A percentile compares a stretch with the other conserved stretches of the same genome.
phyloP scores from a whole-genome alignment of 2,329 filamentous ascomycete genomes.

The Ascochyta lentis region DNA sequence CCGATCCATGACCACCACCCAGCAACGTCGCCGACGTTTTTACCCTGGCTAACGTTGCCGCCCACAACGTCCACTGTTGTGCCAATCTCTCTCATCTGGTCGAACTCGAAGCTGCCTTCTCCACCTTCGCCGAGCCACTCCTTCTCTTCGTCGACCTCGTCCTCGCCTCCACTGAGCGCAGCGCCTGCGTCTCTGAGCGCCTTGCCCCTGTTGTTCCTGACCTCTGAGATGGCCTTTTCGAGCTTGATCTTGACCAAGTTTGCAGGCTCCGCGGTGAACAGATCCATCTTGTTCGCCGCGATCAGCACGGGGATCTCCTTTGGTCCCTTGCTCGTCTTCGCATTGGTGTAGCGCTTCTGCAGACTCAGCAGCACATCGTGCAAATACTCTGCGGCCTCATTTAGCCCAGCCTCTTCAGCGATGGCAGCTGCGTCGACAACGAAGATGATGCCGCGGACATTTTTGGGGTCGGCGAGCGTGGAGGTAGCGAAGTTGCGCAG shows the following conservation, averaged over 20 bases:
- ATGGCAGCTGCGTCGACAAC: conserved; percentile 78
- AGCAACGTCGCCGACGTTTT: conserved; percentile 72
- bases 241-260: conserved; percentile 75
- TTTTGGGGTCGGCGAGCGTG: conserved; percentile 54
- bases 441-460: conserved; percentile 78
- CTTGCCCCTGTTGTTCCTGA: conserved; percentile 76
- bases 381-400: conserved; percentile 80
- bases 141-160: conserved; percentile 68
- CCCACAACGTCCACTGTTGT: conserved; percentile 78
- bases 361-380: conserved; percentile 86
- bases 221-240: conserved; percentile 80
- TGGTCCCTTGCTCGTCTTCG: conserved; percentile 64
- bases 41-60: conserved; percentile 68
- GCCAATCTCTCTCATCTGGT: conserved; percentile 82
- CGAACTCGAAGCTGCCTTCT: conserved; percentile 78
- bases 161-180: conserved; percentile 64
- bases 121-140: conserved; percentile 85
- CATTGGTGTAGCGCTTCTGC: conserved; percentile 71
- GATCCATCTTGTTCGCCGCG: conserved; percentile 92
- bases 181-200: conserved; percentile 82
- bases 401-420: conserved; percentile 58
- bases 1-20: conserved; percentile 94
- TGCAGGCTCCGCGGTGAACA: conserved; percentile 89
- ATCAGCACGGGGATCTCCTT: conserved; percentile 76
- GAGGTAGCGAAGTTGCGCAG: conserved; percentile 74